Evolutionary conservation across 2,329 filamentous ascomycete genomes (phyloP), one percentile per base, ranked within the genome.

Genomic region (Ophioceras dolichostomum): DNA sequence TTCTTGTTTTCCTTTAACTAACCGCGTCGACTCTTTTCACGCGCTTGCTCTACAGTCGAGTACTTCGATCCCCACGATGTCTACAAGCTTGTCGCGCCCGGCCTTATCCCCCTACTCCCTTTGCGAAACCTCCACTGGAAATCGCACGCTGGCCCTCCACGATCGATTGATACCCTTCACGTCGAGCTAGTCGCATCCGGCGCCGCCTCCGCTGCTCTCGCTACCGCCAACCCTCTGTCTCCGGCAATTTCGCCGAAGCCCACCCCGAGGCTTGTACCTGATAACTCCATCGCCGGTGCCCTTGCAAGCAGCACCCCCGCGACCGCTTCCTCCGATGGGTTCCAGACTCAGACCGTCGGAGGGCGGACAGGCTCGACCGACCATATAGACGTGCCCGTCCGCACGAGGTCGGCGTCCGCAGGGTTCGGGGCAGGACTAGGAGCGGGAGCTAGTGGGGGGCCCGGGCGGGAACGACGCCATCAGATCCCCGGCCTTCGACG

Each of bases 51-150:
- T 26, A 26, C 50, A 94, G 87, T 95, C 65, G 88, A 96, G 68
- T 98, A 94, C 64, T 86, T 83, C 64, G 91, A 98, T 62, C 89
- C 91, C 37, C 83, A 85, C 55, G 80, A 83, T 51, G 73, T 96
- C 45, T 96, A 89, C 61, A 78, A 84, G 41, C 71, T 89, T 37
- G 67, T 96, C 31, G 79, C 82, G 10, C 76, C 84, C 3, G 78
- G 88, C 40, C 68, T 98, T 40, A 68, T 83, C 29, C 69, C 82
- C 30, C 81, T 84, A 38, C 70, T 96, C 0, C 91, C 91, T 24
- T 69, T 98, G 27, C 82, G 79, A 45, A 93, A 96, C 52, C 76
- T 98, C 32, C 86, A 96, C 54, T 98, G 91, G 91, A 93, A 96
- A 58, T 94, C 91, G 12, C 85, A 93, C 43, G 81, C 82, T 20